Conservation (phyloP, 2,329 filamentous ascomycete species). For the Alternaria ethzedia region DNA sequence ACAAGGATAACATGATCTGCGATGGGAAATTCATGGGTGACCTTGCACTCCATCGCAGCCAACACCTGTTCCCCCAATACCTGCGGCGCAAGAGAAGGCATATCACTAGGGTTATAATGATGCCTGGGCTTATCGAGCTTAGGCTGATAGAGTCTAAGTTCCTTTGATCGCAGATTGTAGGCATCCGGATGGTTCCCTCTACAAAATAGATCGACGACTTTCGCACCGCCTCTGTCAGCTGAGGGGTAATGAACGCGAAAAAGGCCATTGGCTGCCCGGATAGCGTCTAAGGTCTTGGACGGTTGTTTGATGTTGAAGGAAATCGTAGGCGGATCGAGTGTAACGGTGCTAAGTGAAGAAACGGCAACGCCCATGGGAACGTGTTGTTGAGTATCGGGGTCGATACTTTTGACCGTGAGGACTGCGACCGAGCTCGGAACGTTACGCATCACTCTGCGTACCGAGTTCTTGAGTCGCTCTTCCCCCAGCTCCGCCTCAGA, state of each 20-base stretch:
- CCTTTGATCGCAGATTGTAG: slow-evolving; percentile 23
- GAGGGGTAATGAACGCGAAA: slow-evolving; percentile 62
- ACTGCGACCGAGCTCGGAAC: slow-evolving; percentile 65
- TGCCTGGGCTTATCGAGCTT: slow-evolving; percentile 13
- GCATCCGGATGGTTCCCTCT: slow-evolving; percentile 33
- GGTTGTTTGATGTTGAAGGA: slow-evolving; percentile 67
- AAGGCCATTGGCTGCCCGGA: slow-evolving; percentile 49
- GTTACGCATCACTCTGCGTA: slow-evolving; percentile 57
- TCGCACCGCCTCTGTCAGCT: slow-evolving; percentile 34
- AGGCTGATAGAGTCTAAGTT: slow-evolving; percentile 11
- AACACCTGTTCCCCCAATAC: slow-evolving; percentile 23
- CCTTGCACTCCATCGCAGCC: slow-evolving; percentile 43
- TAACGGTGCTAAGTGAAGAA: slow-evolving; percentile 67
- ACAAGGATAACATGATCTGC: slow-evolving; percentile 58
- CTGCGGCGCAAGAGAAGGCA: slow-evolving; percentile 21
- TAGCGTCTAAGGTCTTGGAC: slow-evolving; percentile 62
- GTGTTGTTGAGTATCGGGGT: slow-evolving; percentile 15
- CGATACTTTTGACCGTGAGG: slow-evolving; percentile 51
- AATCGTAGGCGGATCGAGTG: slow-evolving; percentile 63
- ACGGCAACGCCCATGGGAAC: slow-evolving; percentile 58
- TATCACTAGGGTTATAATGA: neutral
- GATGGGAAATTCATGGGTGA: slow-evolving; percentile 48
- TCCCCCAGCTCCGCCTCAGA: slow-evolving; percentile 6
- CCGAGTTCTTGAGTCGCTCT: slow-evolving; percentile 13
- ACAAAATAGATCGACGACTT: slow-evolving; percentile 38